A percentile compares a stretch with the other conserved stretches of the same genome.
Evolutionary conservation across 805 yeast species (phyloP).

Genomic region (Zygosaccharomyces bailii): DNA sequence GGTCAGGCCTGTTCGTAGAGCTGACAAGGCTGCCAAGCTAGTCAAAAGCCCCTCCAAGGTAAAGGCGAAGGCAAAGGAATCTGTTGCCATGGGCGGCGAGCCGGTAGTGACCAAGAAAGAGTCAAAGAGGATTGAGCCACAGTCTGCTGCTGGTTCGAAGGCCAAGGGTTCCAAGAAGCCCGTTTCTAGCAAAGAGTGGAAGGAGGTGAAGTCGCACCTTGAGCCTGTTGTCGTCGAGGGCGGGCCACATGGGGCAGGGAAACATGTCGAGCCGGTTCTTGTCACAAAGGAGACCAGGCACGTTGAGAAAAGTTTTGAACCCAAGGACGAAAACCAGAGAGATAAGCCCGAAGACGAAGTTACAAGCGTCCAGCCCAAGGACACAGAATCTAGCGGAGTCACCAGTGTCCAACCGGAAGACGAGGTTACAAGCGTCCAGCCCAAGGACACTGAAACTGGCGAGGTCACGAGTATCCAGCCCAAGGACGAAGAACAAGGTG

Average conservation of each 20-base stretch:
- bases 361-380: neutral
- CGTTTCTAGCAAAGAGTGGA: conserved; percentile 1
- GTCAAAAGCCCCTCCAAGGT: conserved; percentile 5
- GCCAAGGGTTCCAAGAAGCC: too few relatives aligned
- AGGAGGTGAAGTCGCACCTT: neutral
- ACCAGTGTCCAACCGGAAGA: too few relatives aligned
- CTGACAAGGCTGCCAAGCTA: conserved; percentile 2
- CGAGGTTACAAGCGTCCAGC: neutral
- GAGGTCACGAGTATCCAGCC: neutral
- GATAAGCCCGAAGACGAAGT: neutral
- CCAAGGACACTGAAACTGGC: neutral
- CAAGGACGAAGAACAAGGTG: neutral
- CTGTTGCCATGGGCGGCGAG: conserved; percentile 2
- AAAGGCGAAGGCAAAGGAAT: neutral
- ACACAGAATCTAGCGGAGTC: neutral
- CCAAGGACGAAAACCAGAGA: too few relatives aligned
- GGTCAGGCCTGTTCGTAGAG: conserved; percentile 5
- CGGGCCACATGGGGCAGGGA: neutral
- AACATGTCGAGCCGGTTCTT: neutral
- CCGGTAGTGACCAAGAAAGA: conserved; percentile 6
- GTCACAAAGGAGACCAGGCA: conserved; percentile 6
- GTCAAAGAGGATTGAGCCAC: neutral
- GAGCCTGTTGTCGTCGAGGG: neutral
- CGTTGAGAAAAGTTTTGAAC: neutral
- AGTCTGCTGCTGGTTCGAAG: too few relatives aligned